Evolutionary conservation across 805 yeast species (phyloP).

Genomic region (Starmerella scarabaei): DNA sequence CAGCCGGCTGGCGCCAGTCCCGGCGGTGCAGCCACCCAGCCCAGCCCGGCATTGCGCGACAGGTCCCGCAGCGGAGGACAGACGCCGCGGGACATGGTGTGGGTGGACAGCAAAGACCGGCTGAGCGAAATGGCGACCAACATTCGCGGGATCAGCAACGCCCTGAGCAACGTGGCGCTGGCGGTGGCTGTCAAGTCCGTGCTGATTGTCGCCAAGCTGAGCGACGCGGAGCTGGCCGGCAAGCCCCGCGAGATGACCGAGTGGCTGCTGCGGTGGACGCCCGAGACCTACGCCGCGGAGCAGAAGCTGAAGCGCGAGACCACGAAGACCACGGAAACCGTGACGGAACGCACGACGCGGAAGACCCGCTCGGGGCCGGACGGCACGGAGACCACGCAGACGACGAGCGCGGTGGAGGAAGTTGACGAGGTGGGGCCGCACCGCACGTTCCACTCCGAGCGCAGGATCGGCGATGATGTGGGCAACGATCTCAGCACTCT

Average conservation of each 20-base stretch:
- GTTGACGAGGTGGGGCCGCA: not conserved
- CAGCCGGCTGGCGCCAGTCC: not conserved
- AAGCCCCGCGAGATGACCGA: slow-evolving; percentile 16
- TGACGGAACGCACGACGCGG: too few species aligned
- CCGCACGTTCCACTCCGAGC: too few species aligned
- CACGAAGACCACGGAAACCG: not conserved
- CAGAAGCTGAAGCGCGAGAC: not conserved
- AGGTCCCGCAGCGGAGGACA: slow-evolving; percentile 15
- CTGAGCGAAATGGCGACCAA: slow-evolving; percentile 23
- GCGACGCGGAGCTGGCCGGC: slow-evolving; percentile 19
- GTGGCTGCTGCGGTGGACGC: slow-evolving; percentile 22
- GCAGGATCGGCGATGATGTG: too few species aligned
- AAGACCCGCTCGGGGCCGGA: too few species aligned
- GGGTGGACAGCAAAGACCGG: slow-evolving; percentile 23
- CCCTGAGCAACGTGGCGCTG: slow-evolving; percentile 21
- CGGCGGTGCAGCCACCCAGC: not conserved
- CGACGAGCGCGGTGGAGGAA: not conserved
- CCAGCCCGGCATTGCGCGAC: slow-evolving; percentile 6
- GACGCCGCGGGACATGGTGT: slow-evolving; percentile 21
- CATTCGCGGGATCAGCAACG: slow-evolving; percentile 23
- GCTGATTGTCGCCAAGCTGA: slow-evolving; percentile 20
- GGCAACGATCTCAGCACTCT: not conserved
- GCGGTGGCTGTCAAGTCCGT: slow-evolving; percentile 20
- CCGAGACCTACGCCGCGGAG: not conserved
- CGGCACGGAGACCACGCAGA: not conserved